phyloP scores from a whole-genome alignment of 2,329 filamentous ascomycete species.

The Tolypocladium nubicola region DNA sequence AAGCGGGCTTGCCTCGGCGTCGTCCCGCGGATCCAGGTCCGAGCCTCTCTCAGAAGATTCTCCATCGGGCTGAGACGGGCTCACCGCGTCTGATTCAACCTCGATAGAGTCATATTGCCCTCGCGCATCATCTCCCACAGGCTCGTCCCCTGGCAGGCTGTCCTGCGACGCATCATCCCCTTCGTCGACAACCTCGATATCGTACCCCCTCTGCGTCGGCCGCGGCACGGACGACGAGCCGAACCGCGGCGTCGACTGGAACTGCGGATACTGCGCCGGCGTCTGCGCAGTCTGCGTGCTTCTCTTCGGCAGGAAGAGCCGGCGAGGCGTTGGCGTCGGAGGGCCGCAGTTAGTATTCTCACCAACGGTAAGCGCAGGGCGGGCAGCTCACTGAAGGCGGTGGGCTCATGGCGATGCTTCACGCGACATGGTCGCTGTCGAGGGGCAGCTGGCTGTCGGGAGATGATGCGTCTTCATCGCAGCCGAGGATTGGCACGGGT shows the following conservation, averaged over 20 bases:
- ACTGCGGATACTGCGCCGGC: conserved; percentile 18
- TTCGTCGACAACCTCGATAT: conserved; percentile 23
- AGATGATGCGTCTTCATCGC: background rate
- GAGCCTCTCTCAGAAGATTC: background rate
- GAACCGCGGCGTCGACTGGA: conserved; percentile 28
- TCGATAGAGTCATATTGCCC: conserved; percentile 9
- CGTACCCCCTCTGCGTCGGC: conserved; percentile 15
- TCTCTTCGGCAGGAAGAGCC: conserved; percentile 26
- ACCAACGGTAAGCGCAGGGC: background rate
- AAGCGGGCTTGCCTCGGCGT: background rate
- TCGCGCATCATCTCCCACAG: background rate
- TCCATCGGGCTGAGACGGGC: background rate
- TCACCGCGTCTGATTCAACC: conserved; percentile 1
- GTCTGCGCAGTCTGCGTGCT: conserved; percentile 20
- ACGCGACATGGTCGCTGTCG: background rate
- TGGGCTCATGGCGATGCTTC: conserved; percentile 12
- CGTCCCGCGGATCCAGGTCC: background rate
- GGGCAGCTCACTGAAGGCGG: conserved; percentile 5
- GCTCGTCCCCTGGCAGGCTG: background rate
- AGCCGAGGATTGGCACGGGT: background rate
- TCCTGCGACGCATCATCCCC: conserved; percentile 6
- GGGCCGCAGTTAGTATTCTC: background rate
- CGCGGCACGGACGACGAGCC: conserved; percentile 19
- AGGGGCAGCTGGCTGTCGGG: background rate
- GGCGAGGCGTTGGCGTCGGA: conserved; percentile 28